Evolutionary conservation across 805 yeast genomes (phyloP).

Genomic region (Candida ulmi): DNA sequence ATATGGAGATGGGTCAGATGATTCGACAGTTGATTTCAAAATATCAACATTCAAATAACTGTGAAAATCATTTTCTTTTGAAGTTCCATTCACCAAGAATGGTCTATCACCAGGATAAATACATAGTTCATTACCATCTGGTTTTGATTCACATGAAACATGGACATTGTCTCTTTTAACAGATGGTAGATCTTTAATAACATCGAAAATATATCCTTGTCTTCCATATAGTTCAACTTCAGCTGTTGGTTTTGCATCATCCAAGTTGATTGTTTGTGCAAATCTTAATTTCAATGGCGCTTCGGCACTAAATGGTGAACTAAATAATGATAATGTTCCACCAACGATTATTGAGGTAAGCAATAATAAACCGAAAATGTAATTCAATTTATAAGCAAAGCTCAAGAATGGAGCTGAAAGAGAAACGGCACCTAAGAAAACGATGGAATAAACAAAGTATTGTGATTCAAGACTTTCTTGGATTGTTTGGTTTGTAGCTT

Average conservation of each 20-base stretch:
- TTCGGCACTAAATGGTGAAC: constrained; percentile 52
- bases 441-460: constrained; percentile 28
- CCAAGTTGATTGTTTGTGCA: constrained; percentile 53
- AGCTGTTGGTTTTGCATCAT: constrained; percentile 20
- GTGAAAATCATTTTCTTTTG: constrained; percentile 27
- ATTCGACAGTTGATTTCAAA: constrained; percentile 41
- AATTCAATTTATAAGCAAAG: constrained; percentile 63
- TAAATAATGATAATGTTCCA: constrained; percentile 30
- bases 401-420: constrained; percentile 54
- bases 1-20: constrained; percentile 42
- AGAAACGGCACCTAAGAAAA: constrained; percentile 30
- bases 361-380: constrained; percentile 38
- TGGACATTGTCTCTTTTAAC: constrained; percentile 31
- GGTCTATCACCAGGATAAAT: constrained; percentile 45
- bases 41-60: constrained; percentile 48
- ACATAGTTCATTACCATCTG: constrained; percentile 50
- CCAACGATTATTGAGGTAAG: constrained; percentile 33
- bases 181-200: constrained; percentile 62
- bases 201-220: constrained; percentile 37
- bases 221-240: constrained; percentile 46
- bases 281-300: constrained; percentile 72
- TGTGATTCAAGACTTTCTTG: constrained; percentile 56
- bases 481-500: constrained; percentile 63
- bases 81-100: constrained; percentile 35
- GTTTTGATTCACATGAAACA: constrained; percentile 30